Evolutionary conservation across 108 stramenopile genomes (phyloP), one percentile per base, ranked within the genome.

Genomic region (Cyclostephanos tholiformis): DNA sequence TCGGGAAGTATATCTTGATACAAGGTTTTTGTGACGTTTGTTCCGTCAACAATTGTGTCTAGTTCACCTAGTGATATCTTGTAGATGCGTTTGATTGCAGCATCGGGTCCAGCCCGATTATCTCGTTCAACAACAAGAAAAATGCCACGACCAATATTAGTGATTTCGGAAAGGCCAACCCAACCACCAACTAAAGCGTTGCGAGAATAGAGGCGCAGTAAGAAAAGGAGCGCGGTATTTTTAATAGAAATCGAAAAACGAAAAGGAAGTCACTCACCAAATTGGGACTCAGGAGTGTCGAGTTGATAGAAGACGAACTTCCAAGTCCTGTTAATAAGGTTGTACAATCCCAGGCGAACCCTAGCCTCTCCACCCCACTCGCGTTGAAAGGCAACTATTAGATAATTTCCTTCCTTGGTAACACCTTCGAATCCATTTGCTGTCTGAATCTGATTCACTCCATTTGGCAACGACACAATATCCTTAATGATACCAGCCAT

Each of bases 381-480:
- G n/a, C 78, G 81, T 63, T 88, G 88, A 57, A 87, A 71, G 26
- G 88, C 82, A 25, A 88, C 87, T 49, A 92, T 83, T 20, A 88
- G 51, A 4, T 63, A 72, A 36, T 82, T 75, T 19, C 81, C 75
- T 32, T 66, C 22, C 16, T 51, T 7, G 19, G 91, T 85, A 12
- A 90, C 85, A 66, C 92, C 92, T 58, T 93, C 89, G 23, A 89
- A 87, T 14, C 92, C 92, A 57, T 75, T 90, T 19, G 86, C 81
- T 22, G 74, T 25, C 59, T 82, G 80, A 1, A 35, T 65, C 22
- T 20, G 67, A 49, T 81, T 76, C 46, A 84, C 63, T 3, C 78
- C 79, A 22, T 82, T 79, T 9, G 91, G 89, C 29, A 92, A 79
- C 6, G 69, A 57, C 41, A 87, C 64, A 4, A 82, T 83, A 48